These are phyloP conservation scores for Plectosphaerella sp. DNA, from an alignment of 2,329 filamentous ascomycete species.

Conservation along the genomic window DNA sequence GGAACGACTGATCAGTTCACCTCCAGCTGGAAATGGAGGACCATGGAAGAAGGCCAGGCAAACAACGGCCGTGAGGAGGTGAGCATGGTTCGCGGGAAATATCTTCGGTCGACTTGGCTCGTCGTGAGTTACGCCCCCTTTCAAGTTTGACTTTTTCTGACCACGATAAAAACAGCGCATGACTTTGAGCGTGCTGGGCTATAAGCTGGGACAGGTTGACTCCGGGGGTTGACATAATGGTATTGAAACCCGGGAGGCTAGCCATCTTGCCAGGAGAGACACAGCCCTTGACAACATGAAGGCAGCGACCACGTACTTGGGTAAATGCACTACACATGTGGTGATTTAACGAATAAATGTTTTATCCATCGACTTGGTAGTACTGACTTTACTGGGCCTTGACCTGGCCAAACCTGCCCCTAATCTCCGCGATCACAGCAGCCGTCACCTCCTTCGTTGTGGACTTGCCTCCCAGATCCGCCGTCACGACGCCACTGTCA, in stretches of 20 bases:
- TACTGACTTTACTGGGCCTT: not conserved
- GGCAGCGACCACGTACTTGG: too few relatives aligned
- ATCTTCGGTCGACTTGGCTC: constrained; percentile 13
- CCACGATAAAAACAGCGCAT: not conserved
- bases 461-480: constrained; percentile 46
- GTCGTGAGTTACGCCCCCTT: not conserved
- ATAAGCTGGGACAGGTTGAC: not conserved
- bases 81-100: constrained; percentile 20
- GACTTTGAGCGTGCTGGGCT: not conserved
- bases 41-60: constrained; percentile 14
- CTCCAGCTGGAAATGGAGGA: constrained; percentile 16
- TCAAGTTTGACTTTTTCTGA: not conserved
- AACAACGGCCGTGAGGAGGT: constrained; percentile 18
- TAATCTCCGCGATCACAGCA: constrained; percentile 19
- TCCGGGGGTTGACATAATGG: too few relatives aligned
- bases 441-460: constrained; percentile 28
- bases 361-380: not conserved
- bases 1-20: constrained; percentile 17
- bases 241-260: too few relatives aligned
- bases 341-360: not conserved
- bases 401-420: constrained; percentile 3
- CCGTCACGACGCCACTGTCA: constrained; percentile 45
- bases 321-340: not conserved
- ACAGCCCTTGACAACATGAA: too few relatives aligned
- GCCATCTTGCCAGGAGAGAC: too few relatives aligned